Conservation (phyloP, 2,329 filamentous ascomycete species). For the Cercospora zeina region DNA sequence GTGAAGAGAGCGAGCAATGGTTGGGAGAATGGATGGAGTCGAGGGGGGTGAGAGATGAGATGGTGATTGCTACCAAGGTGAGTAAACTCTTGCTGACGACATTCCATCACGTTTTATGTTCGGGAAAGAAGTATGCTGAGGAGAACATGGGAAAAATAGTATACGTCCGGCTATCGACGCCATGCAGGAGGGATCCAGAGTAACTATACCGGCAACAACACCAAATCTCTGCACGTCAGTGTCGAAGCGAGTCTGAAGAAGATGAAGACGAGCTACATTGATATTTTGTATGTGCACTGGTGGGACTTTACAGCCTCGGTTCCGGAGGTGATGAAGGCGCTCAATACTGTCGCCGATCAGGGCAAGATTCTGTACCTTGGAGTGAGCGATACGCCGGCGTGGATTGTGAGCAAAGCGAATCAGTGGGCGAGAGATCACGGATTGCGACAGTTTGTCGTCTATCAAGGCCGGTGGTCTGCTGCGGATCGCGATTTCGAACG, state of each 20-base stretch:
- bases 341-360: slow-evolving; percentile 59
- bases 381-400: slow-evolving; percentile 68
- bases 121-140: too few relatives aligned
- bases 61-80: slow-evolving; percentile 51
- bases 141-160: slow-evolving; percentile 26
- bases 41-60: slow-evolving; percentile 59
- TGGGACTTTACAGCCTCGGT: slow-evolving; percentile 47
- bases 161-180: slow-evolving; percentile 33
- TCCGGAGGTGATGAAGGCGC: slow-evolving; percentile 66
- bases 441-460: slow-evolving; percentile 67
- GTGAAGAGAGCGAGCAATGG: slow-evolving; percentile 39
- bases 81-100: too few relatives aligned
- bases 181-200: slow-evolving; percentile 36
- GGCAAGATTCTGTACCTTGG: slow-evolving; percentile 66
- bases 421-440: slow-evolving; percentile 65
- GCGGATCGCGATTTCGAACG: slow-evolving; percentile 52
- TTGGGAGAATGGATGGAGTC: slow-evolving; percentile 36
- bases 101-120: too few relatives aligned
- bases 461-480: slow-evolving; percentile 60
- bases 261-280: slow-evolving; percentile 67
- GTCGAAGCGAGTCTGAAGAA: slow-evolving; percentile 45
- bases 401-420: slow-evolving; percentile 44
- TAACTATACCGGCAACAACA: slow-evolving; percentile 62
- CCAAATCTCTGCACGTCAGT: slow-evolving; percentile 61
- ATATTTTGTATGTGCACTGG: slow-evolving; percentile 50